A percentile compares a stretch with the other conserved stretches of the same genome.
These are phyloP conservation scores for Aspergillus thermomutatus DNA, from an alignment of 2,329 filamentous ascomycete species.

Conservation along the genomic window DNA sequence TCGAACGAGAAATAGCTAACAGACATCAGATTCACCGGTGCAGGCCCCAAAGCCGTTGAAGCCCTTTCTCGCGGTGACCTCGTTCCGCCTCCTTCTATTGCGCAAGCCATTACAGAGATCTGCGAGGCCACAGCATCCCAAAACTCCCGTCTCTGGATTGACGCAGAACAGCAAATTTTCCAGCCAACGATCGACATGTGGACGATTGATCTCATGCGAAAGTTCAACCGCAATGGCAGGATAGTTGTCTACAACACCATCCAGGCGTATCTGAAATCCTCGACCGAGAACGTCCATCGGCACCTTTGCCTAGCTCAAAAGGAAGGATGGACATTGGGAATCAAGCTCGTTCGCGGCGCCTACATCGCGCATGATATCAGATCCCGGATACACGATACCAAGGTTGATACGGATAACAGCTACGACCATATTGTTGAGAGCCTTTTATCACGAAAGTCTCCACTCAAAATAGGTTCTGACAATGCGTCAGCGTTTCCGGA, in stretches of 20 bases:
- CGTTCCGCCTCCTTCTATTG: slow-evolving; percentile 31
- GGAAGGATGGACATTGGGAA: slow-evolving; percentile 41
- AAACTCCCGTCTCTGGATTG: slow-evolving; percentile 43
- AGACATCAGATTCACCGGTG: slow-evolving; percentile 40
- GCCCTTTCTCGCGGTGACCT: slow-evolving; percentile 32
- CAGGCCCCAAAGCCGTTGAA: slow-evolving; percentile 36
- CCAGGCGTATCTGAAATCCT: slow-evolving; percentile 46
- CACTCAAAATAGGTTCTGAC: slow-evolving; percentile 27
- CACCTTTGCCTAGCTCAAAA: slow-evolving; percentile 37
- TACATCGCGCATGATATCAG: slow-evolving; percentile 43
- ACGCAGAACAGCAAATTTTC: slow-evolving; percentile 47
- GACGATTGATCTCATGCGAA: slow-evolving; percentile 46
- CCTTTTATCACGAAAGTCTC: slow-evolving; percentile 41
- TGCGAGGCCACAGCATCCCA: slow-evolving; percentile 32
- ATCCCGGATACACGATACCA: slow-evolving; percentile 36
- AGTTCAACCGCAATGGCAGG: slow-evolving; percentile 35
- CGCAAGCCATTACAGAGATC: slow-evolving; percentile 36
- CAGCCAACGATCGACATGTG: slow-evolving; percentile 45
- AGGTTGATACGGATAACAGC: slow-evolving; percentile 36
- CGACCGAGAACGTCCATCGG: slow-evolving; percentile 33
- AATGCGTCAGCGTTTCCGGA: slow-evolving; percentile 15
- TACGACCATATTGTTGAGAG: slow-evolving; percentile 52
- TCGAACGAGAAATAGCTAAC: not conserved
- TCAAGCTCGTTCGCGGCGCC: slow-evolving; percentile 47
- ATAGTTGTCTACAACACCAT: slow-evolving; percentile 43